Evolutionary conservation across 192 early-diverging fungal species (phyloP), one percentile per base, ranked within the genome.

Genomic region (Coemansia sp.): DNA sequence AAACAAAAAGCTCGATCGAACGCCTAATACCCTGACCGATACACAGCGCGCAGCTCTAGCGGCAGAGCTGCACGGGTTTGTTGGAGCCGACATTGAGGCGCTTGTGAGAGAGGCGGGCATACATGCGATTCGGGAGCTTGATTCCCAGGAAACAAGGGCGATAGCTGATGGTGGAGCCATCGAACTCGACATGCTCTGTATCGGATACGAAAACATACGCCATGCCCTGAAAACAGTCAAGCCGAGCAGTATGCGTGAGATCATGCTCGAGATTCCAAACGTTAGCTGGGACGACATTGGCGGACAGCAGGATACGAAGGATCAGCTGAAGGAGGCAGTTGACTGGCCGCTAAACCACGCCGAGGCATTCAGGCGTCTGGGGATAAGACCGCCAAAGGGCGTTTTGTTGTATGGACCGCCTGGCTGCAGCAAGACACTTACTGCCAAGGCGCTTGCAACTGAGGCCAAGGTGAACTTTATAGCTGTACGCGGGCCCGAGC

Each of bases 331-430:
- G 46, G 97, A 99, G 74, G 93, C 96, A 0, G 90, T 99, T 10
- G 97, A 99, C 74, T 99, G 97, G 97, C 97, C 97, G 5, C 75
- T 99, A 14, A 89, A 90, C 83, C 94, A 98, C 75, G 93, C 97
- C 0, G 92, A 95, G 50, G 89, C 89, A 7, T 99, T 99, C 83
- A 67, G 73, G 10, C 83, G 91, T 17, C 89, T 97, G 74, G 90
- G 92, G 2, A 97, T 99, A 65, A 84, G 89, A 5, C 97, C 97
- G 15, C 97, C 97, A 34, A 98, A 97, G 72, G 97, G 97, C 15
- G 89, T 99, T 40, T 68, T 99, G n/a, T 73, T 99, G 32, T 99
- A 98, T 66, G 97, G 97, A 9, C 97, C 97, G 22, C 97, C 97
- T 7, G 97, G 97, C 25, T 98, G 95, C 81, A 92, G 89, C 82